A percentile compares a stretch with the other conserved stretches of the same genome.
These are phyloP conservation scores for Penicillium paneum DNA, from an alignment of 2,329 filamentous ascomycete genomes.

Conservation along the genomic window DNA sequence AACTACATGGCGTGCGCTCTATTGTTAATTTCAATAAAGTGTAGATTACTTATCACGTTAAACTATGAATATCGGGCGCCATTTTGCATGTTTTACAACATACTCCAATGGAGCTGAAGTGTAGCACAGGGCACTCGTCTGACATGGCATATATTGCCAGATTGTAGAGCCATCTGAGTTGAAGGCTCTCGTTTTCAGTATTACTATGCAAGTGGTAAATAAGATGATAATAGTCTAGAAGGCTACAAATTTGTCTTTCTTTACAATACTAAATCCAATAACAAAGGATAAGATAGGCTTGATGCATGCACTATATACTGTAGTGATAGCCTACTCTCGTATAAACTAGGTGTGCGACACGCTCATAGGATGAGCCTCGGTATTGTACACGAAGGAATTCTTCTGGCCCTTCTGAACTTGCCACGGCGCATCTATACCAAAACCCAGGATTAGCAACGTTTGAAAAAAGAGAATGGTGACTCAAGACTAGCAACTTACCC, in stretches of 20 bases:
- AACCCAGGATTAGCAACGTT: conserved; percentile 9
- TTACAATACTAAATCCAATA: neutral
- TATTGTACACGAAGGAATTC: conserved; percentile 62
- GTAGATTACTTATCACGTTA: neutral
- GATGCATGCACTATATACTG: neutral
- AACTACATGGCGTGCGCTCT: neutral
- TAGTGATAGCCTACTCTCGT: neutral
- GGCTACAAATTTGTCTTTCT: too few species aligned
- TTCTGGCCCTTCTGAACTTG: conserved; percentile 49
- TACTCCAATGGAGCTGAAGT: neutral
- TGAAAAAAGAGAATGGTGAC: neutral
- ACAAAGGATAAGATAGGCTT: neutral
- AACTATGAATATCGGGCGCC: neutral
- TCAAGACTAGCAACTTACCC: conserved; percentile 21
- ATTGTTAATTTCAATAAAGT: neutral
- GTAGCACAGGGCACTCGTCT: neutral
- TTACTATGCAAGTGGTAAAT: neutral
- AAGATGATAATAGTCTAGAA: neutral
- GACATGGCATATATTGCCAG: neutral
- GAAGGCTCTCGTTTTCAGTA: neutral
- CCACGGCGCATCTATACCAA: conserved; percentile 54
- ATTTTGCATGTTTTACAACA: neutral
- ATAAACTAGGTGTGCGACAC: conserved; percentile 14
- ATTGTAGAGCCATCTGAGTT: neutral
- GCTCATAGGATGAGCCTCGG: conserved; percentile 58